These are phyloP conservation scores for Clarireedia hainanense DNA, from an alignment of 2,329 filamentous ascomycete species.

Conservation along the genomic window DNA sequence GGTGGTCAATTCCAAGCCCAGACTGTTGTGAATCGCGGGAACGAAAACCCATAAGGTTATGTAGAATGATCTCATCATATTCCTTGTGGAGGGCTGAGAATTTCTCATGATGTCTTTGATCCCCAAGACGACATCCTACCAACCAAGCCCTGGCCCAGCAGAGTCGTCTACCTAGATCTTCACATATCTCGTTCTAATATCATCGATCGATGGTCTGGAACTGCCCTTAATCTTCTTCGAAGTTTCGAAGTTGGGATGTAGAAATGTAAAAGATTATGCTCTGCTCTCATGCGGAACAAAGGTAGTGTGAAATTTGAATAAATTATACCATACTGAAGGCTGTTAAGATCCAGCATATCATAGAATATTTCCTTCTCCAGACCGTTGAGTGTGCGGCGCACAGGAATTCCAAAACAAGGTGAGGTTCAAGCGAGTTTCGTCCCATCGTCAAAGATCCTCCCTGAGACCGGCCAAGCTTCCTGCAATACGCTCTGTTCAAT, in stretches of 20 bases:
- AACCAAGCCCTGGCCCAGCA: too few species aligned
- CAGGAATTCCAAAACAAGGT: constrained; percentile 19
- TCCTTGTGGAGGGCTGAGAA: too few species aligned
- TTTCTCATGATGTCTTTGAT: background rate
- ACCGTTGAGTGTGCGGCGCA: background rate
- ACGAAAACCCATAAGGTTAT: background rate
- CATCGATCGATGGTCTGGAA: background rate
- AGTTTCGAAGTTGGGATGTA: background rate
- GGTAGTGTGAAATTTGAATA: too few species aligned
- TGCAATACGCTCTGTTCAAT: constrained; percentile 11
- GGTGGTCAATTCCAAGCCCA: background rate
- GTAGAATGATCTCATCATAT: constrained; percentile 1
- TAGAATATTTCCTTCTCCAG: background rate
- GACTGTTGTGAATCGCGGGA: background rate
- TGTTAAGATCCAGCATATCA: background rate
- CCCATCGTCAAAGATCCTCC: constrained; percentile 5
- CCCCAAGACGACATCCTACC: background rate
- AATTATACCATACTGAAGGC: background rate
- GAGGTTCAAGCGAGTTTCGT: constrained; percentile 36
- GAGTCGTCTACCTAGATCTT: background rate
- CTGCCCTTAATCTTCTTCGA: background rate
- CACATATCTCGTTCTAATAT: background rate
- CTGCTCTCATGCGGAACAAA: background rate
- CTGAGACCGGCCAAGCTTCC: constrained; percentile 26
- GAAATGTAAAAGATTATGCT: background rate